Base-by-base conservation (phyloP, 495 filamentous ascomycete genomes). In the Xylaria grammica region DNA sequence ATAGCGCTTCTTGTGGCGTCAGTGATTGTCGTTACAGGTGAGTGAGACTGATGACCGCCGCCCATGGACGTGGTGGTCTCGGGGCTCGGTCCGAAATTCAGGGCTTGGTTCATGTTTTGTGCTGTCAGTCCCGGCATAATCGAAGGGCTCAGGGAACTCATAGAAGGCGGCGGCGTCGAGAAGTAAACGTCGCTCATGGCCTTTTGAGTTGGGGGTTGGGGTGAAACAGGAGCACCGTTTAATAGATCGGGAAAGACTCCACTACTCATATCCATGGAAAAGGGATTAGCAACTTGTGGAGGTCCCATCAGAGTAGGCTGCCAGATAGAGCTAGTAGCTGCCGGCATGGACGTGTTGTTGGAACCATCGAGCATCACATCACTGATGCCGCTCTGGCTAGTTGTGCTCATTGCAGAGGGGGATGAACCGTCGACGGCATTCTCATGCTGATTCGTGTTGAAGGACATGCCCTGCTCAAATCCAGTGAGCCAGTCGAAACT, bases 1-100 rank as follows among this genome's bases (percentile, higher is more conserved):
- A 97, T 85, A 73, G 94, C 87, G 80, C 91, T 90, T 78, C 95
- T 87, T 64, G 94, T 98, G 74, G 91, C 87, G 81, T 99, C 96
- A 71, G 94, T 96, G 77, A 99, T 94, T 67, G 94, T 85, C 65
- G 84, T 77, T 63, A 85, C 75, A 65, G 83, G 84, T 69, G 82
- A 81, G 68, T 79, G 78, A 67, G 82, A 81, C 72, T 85, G 83
- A 67, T 83, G 84, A 76, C 80, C 84, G 68, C 86, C 85, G 68
- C 83, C 86, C 64, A 90, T 84, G 44, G 90, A 91, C 22, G 86
- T 88, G 50, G 87, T 85, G 60, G 87, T 89, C 69, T 91, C 90
- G 42, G 88, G 85, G 63, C 81, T 83, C 70, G 82, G 78, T 60
- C 78, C 82, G 75, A 82, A 86, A 83, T 74, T 87, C 80, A 83